Conservation (phyloP, 108 stramenopile species). For the Cyclotella baltica region DNA sequence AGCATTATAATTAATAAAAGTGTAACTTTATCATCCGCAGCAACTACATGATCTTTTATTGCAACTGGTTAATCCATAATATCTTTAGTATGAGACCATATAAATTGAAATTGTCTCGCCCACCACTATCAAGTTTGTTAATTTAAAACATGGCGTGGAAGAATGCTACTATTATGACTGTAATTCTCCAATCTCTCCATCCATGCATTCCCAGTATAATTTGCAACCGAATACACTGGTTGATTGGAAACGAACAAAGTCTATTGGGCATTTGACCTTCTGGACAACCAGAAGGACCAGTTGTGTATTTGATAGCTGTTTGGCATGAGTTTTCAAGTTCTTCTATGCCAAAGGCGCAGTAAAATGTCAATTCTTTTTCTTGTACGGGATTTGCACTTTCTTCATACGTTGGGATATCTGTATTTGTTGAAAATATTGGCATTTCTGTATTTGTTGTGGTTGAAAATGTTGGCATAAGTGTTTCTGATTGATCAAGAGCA, state of each 20-base stretch:
- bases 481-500: neutral
- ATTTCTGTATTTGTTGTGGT: constrained; percentile 1
- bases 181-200: neutral
- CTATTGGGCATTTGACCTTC: constrained; percentile 6
- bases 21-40: too few species aligned
- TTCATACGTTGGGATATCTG: neutral
- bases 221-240: neutral
- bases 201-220: neutral
- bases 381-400: neutral
- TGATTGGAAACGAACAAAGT: neutral
- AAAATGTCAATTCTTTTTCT: neutral
- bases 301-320: neutral
- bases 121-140: too few species aligned
- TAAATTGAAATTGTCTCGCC: too few species aligned
- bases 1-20: too few species aligned
- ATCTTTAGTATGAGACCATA: too few species aligned
- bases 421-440: neutral
- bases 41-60: too few species aligned
- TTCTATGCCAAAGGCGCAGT: neutral
- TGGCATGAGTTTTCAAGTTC: constrained; percentile 8
- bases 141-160: too few species aligned
- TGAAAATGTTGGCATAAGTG: neutral
- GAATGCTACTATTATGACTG: too few species aligned
- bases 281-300: neutral
- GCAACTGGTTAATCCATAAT: too few species aligned